Percentiles rank a stretch among this genome's conserved stretches.
Evolutionary conservation across 768 basidiomycete genomes (phyloP).

Genomic region (Cantharellus anzutake): DNA sequence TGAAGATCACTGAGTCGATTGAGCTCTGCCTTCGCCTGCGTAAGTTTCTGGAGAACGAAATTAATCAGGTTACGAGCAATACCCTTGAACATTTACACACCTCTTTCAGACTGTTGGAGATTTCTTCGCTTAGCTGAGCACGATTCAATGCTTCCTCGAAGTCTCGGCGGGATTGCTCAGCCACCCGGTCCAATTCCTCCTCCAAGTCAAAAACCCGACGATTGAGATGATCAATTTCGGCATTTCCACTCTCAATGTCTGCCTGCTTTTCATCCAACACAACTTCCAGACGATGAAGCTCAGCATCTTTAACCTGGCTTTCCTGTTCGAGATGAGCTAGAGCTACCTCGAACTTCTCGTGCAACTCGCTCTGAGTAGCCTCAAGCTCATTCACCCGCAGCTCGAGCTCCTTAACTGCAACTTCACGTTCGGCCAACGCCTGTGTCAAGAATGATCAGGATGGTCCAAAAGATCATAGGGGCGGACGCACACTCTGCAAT

Average conservation of each 20-base stretch:
- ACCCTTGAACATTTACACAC: conserved; percentile 18
- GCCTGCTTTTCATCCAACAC: conserved; percentile 46
- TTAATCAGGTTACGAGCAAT: background rate
- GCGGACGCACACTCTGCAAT: conserved; percentile 18
- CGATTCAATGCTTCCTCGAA: conserved; percentile 53
- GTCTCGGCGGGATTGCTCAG: conserved; percentile 35
- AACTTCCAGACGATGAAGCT: conserved; percentile 47
- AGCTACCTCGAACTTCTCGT: conserved; percentile 53
- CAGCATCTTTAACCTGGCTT: conserved; percentile 30
- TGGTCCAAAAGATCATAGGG: conserved; percentile 42
- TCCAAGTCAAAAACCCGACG: conserved; percentile 67
- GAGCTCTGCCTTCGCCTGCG: conserved; percentile 40
- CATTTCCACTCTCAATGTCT: conserved; percentile 52
- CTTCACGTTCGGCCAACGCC: conserved; percentile 70
- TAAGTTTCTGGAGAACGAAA: conserved; percentile 40
- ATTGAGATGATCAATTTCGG: conserved; percentile 63
- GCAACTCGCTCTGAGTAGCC: conserved; percentile 46
- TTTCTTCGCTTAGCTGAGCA: conserved; percentile 47
- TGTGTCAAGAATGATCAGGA: conserved; percentile 41
- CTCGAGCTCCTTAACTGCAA: conserved; percentile 34
- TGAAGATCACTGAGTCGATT: conserved; percentile 43
- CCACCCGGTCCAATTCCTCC: conserved; percentile 39
- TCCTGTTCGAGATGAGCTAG: conserved; percentile 62
- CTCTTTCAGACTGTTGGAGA: conserved; percentile 64
- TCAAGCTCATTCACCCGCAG: conserved; percentile 47